Conservation (phyloP, 2,329 filamentous ascomycete genomes). For the Cercospora citrullina region DNA sequence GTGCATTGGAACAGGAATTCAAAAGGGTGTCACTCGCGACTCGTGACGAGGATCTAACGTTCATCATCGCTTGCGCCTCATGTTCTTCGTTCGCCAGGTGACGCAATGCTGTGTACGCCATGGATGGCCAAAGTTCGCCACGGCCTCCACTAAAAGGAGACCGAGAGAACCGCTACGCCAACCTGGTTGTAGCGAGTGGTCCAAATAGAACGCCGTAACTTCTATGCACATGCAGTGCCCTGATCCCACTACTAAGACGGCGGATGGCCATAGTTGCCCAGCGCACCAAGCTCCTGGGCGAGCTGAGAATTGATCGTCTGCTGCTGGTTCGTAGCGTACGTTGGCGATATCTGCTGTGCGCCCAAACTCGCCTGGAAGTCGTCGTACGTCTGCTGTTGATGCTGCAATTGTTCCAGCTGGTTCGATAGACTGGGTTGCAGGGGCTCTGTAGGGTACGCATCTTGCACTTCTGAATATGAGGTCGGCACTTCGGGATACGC, state of each 20-base stretch:
- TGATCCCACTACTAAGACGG: neutral
- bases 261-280: conserved; percentile 5
- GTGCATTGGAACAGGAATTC: too few species aligned
- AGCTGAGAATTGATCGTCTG: conserved; percentile 11
- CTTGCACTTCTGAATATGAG: conserved; percentile 9
- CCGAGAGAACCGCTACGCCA: neutral
- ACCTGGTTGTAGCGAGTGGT: neutral
- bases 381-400: conserved; percentile 13
- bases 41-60: neutral
- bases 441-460: conserved; percentile 5
- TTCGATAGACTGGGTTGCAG: conserved; percentile 11
- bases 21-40: neutral
- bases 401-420: conserved; percentile 9
- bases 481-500: conserved; percentile 13
- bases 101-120: neutral
- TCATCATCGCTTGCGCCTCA: neutral
- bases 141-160: neutral
- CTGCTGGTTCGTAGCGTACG: conserved; percentile 1
- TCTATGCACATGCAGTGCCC: neutral
- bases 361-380: conserved; percentile 10
- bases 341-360: conserved; percentile 7
- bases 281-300: conserved; percentile 7
- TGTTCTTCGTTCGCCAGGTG: neutral
- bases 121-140: neutral
- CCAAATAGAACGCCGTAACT: neutral